Conservation (phyloP, 768 basidiomycete genomes). For the Cystofilobasidium ferigula region DNA sequence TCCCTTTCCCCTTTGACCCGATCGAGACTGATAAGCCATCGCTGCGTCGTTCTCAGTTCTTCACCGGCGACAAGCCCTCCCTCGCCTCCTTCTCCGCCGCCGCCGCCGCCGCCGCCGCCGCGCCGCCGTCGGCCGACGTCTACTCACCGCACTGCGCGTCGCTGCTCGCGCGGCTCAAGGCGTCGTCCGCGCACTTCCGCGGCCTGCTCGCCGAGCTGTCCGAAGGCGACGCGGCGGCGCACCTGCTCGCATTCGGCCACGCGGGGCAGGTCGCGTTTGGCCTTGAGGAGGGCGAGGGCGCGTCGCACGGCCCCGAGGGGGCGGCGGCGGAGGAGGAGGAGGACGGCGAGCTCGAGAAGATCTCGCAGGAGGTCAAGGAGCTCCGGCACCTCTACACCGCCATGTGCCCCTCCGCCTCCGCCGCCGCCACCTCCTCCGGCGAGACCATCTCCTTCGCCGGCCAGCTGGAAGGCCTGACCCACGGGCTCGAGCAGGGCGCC, state of each 20-base stretch:
- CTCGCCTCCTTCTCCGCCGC: not conserved
- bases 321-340: slow-evolving; percentile 26
- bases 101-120: slow-evolving; percentile 7
- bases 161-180: slow-evolving; percentile 25
- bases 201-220: slow-evolving; percentile 14
- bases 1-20: not conserved
- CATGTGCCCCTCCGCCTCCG: slow-evolving; percentile 21
- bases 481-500: not conserved
- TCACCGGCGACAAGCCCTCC: slow-evolving; percentile 3
- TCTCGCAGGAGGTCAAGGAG: slow-evolving; percentile 27
- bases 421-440: too few relatives aligned
- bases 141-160: slow-evolving; percentile 26
- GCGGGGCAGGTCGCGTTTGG: slow-evolving; percentile 18
- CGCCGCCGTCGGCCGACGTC: not conserved
- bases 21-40: too few relatives aligned
- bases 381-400: slow-evolving; percentile 11
- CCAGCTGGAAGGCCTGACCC: not conserved
- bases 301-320: slow-evolving; percentile 25
- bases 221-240: slow-evolving; percentile 12
- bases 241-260: slow-evolving; percentile 24
- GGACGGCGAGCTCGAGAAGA: slow-evolving; percentile 27
- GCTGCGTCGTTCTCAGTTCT: too few relatives aligned
- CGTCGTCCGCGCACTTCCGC: slow-evolving; percentile 10
- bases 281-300: not conserved
- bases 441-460: too few relatives aligned